phyloP scores from a whole-genome alignment of 2,329 filamentous ascomycete species.

The Colletotrichum tabaci region DNA sequence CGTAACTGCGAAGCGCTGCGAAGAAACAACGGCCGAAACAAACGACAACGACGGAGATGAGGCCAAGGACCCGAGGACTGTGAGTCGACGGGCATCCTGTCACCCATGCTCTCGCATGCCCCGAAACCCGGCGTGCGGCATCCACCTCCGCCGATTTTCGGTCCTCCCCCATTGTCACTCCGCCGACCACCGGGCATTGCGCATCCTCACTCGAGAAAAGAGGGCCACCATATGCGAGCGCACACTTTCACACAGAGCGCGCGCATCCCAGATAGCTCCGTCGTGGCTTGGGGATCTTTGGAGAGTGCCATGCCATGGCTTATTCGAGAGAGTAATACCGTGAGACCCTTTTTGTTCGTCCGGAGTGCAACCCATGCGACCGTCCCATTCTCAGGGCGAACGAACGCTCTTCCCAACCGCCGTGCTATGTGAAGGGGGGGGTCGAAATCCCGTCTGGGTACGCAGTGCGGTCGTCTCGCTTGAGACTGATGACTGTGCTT shows the following conservation, averaged over 20 bases:
- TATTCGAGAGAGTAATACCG: neutral
- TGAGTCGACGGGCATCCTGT: constrained; percentile 15
- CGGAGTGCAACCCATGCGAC: neutral
- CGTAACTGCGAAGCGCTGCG: constrained; percentile 35
- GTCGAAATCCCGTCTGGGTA: constrained; percentile 26
- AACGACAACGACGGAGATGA: constrained; percentile 18
- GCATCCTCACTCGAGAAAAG: constrained; percentile 6
- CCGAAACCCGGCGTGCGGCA: constrained; percentile 41
- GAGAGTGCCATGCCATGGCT: neutral
- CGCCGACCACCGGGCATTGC: constrained; percentile 41
- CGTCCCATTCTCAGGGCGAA: neutral
- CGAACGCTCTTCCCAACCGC: neutral
- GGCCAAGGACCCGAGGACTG: constrained; percentile 12
- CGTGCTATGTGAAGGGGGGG: neutral
- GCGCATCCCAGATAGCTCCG: neutral
- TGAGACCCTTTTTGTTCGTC: neutral
- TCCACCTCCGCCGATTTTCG: constrained; percentile 41
- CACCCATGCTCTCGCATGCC: constrained; percentile 35
- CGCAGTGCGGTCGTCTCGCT: constrained; percentile 25
- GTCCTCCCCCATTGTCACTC: constrained; percentile 41
- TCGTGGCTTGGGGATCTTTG: constrained; percentile 18
- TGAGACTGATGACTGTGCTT: constrained; percentile 24
- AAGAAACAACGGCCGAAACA: constrained; percentile 33
- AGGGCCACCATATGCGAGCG: neutral
- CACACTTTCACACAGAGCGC: constrained; percentile 11